A percentile compares a stretch with the other conserved stretches of the same genome.
Conservation (phyloP, 108 stramenopile species). For the Cylindrotheca fusiformis region DNA sequence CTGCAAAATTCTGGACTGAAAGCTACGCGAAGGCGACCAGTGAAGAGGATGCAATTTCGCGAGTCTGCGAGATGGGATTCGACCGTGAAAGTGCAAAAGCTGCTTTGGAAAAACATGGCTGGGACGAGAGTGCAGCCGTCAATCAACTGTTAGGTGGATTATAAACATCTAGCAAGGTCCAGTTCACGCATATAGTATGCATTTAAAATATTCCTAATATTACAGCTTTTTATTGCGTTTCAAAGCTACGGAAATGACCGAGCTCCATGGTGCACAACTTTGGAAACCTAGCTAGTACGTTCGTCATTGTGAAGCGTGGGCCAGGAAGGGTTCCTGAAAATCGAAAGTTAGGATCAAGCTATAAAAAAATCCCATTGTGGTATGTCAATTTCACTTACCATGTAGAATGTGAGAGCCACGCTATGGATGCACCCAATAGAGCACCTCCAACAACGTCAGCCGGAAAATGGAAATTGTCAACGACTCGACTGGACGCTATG, state of each 20-base stretch:
- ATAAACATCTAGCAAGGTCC: too few species aligned
- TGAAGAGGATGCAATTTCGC: slow-evolving; percentile 64
- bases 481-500: slow-evolving; percentile 43
- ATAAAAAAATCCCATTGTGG: too few species aligned
- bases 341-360: too few species aligned
- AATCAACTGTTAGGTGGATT: slow-evolving; percentile 75
- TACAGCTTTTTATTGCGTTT: too few species aligned
- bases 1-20: slow-evolving; percentile 93
- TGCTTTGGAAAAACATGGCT: slow-evolving; percentile 82
- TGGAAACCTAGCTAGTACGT: too few species aligned
- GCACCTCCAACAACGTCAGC: slow-evolving; percentile 66
- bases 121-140: slow-evolving; percentile 92
- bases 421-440: slow-evolving; percentile 43
- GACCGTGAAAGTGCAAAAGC: slow-evolving; percentile 70
- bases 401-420: slow-evolving; percentile 17
- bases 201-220: too few species aligned
- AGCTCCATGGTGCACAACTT: too few species aligned
- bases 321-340: too few species aligned
- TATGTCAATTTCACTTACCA: too few species aligned
- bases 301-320: too few species aligned
- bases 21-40: slow-evolving; percentile 81
- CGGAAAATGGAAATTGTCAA: slow-evolving; percentile 60
- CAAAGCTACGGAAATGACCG: too few species aligned
- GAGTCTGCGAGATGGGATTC: slow-evolving; percentile 98
- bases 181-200: too few species aligned